Base-by-base conservation (phyloP, 2,329 filamentous ascomycete genomes). In the Colletotrichum liriopes region DNA sequence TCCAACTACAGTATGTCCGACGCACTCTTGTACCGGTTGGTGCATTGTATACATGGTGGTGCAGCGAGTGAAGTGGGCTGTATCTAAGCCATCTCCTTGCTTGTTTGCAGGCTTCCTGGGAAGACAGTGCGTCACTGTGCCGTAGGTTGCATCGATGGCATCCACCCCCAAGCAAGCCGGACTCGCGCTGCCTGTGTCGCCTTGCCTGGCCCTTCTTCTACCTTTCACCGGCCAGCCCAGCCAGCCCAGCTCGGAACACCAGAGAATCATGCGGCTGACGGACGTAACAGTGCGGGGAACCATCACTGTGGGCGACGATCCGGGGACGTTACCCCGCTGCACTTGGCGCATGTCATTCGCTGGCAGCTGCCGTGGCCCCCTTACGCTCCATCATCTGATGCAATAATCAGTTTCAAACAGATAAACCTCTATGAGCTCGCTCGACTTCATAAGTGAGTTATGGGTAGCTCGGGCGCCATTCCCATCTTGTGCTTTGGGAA, bases 81-180 rank as follows among this genome's bases (percentile, higher is more conserved):
- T 32, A 47, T 16, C n/a, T 65, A 65, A 55, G 65, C 65, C 65
- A 61, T 47, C 65, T 69, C 54, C 69, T 67, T 72, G 69, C 54
- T 72, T 54, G 35, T 60, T 67, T 52, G 63, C 45, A 69, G 69
- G 52, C 49, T 58, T 56, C 65, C 70, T 37, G 51, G 45, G 47
- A 64, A 54, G 52, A 69, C 70, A 45, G 70, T 72, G 70, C 69
- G 69, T 72, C 69, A 72, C 69, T 64, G 69, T 72, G 69, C 69
- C 69, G 69, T n/a, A 69, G 41, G 65, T 69, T 69, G 69, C 69
- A 62, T 67, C 56, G 45, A 67, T 43, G 41, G 62, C 62, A 66
- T 55, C 67, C 68, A 71, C 56, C 65, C 65, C 65, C 65, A 69
- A 67, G 63, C 67, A 69, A 67, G 67, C 63, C 67, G 45, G 61